phyloP scores from a whole-genome alignment of 2,329 filamentous ascomycete species.

The Ophiostoma himal-ulmi region DNA sequence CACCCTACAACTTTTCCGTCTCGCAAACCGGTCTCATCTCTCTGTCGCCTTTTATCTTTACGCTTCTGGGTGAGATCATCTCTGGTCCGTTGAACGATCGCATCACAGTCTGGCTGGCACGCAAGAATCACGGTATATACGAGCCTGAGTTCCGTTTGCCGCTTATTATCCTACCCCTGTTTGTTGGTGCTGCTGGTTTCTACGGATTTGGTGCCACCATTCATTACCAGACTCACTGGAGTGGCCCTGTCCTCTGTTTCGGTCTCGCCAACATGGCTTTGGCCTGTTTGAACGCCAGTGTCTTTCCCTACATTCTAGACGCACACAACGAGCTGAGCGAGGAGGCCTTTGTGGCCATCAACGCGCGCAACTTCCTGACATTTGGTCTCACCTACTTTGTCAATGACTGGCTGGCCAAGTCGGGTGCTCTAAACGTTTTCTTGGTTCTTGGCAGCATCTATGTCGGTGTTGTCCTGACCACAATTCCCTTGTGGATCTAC shows the following conservation, averaged over 20 bases:
- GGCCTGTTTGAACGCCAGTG: constrained; percentile 42
- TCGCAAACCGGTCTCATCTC: constrained; percentile 46
- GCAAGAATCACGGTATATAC: constrained; percentile 47
- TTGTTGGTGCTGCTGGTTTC: constrained; percentile 42
- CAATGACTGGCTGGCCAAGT: constrained; percentile 36
- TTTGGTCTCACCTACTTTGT: constrained; percentile 43
- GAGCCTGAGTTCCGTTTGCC: constrained; percentile 49
- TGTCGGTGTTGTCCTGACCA: constrained; percentile 40
- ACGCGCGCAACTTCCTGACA: constrained; percentile 43
- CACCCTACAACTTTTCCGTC: constrained; percentile 48
- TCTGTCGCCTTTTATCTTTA: constrained; percentile 45
- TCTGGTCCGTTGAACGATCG: constrained; percentile 44
- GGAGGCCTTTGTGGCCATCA: constrained; percentile 47
- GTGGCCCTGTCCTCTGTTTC: constrained; percentile 43
- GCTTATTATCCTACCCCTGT: constrained; percentile 37
- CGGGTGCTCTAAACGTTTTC: constrained; percentile 36
- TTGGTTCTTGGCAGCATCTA: constrained; percentile 39
- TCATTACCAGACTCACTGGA: constrained; percentile 43
- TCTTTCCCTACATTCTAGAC: constrained; percentile 48
- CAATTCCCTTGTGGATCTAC: constrained; percentile 45
- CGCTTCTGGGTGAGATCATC: constrained; percentile 41
- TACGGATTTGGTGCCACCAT: constrained; percentile 44
- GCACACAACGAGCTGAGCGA: constrained; percentile 40
- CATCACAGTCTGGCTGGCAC: constrained; percentile 41
- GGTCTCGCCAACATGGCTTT: constrained; percentile 45